Conservation (phyloP, 1,284 basidiomycete genomes). For the Fomitopsis pinicola region DNA sequence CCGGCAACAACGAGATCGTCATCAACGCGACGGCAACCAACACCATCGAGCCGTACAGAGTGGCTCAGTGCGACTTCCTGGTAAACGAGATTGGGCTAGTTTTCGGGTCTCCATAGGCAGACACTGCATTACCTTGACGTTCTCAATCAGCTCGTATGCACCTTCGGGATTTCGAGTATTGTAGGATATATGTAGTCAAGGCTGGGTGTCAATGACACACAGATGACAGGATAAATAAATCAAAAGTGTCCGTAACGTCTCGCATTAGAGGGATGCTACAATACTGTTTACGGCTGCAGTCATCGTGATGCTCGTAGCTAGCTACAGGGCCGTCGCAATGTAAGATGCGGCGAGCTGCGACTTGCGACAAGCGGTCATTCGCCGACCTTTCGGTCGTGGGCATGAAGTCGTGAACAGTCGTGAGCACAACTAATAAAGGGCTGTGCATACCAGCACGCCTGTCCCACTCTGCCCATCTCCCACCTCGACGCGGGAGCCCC, state of each 20-base stretch:
- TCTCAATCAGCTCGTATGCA: too few relatives aligned
- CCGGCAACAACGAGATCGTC: constrained; percentile 10
- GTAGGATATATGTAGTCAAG: background rate
- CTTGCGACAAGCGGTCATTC: background rate
- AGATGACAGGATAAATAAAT: background rate
- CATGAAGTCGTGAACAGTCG: constrained; percentile 3
- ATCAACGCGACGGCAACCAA: constrained; percentile 6
- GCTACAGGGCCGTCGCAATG: background rate
- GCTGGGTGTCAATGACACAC: background rate
- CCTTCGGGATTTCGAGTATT: background rate
- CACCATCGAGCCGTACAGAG: constrained; percentile 9
- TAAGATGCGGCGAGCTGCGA: background rate
- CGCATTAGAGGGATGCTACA: background rate
- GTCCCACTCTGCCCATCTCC: background rate
- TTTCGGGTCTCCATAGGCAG: constrained; percentile 6
- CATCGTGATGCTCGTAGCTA: background rate
- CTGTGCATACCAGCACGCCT: constrained; percentile 2
- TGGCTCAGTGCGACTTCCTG: constrained; percentile 10
- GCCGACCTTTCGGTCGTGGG: background rate
- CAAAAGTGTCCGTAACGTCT: background rate
- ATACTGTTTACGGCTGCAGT: constrained; percentile 1
- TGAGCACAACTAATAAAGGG: background rate
- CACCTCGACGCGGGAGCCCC: background rate
- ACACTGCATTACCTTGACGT: background rate
- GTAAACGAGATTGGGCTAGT: constrained; percentile 7